Evolutionary conservation across 495 filamentous ascomycete genomes (phyloP).

Genomic region (Aspergillus haitiensis): DNA sequence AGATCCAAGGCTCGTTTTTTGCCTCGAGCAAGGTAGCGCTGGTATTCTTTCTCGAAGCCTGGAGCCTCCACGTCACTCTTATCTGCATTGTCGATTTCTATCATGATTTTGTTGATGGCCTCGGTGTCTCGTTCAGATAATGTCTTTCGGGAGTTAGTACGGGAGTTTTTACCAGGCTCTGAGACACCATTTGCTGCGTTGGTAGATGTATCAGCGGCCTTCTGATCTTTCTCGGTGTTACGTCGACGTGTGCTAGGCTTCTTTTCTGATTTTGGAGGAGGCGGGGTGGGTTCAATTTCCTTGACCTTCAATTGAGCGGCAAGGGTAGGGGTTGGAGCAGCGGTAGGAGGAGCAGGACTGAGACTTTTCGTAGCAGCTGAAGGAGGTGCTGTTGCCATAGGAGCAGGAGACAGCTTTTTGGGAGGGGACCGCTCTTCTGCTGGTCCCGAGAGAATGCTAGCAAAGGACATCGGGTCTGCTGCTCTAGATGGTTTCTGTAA

Average conservation of each 20-base stretch:
- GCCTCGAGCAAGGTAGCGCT: constrained; percentile 52
- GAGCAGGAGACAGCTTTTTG: constrained; percentile 39
- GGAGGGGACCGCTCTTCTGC: constrained; percentile 53
- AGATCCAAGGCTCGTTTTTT: constrained; percentile 64
- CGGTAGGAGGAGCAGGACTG: constrained; percentile 22
- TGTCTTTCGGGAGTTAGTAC: constrained; percentile 45
- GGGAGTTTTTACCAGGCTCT: constrained; percentile 16
- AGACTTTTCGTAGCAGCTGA: constrained; percentile 25
- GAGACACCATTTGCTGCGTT: constrained; percentile 44
- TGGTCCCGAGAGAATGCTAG: constrained; percentile 79
- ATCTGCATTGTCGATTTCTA: constrained; percentile 65
- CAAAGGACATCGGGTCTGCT: constrained; percentile 86
- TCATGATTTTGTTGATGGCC: constrained; percentile 61
- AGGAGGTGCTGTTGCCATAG: constrained; percentile 21
- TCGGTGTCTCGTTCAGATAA: constrained; percentile 66
- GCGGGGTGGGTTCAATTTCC: constrained; percentile 32
- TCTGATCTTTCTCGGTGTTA: constrained; percentile 46
- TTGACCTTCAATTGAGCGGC: constrained; percentile 24
- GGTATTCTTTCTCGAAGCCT: constrained; percentile 59
- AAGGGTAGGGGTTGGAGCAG: constrained; percentile 16
- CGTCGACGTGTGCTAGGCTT: constrained; percentile 30
- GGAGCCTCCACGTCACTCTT: constrained; percentile 65
- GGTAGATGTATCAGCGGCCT: constrained; percentile 43
- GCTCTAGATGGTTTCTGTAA: constrained; percentile 63
- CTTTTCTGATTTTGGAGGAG: constrained; percentile 35